Percentiles rank a stretch among this genome's conserved stretches.
phyloP scores from a whole-genome alignment of 179 eudicot genomes.

The Spinacia oleracea region DNA sequence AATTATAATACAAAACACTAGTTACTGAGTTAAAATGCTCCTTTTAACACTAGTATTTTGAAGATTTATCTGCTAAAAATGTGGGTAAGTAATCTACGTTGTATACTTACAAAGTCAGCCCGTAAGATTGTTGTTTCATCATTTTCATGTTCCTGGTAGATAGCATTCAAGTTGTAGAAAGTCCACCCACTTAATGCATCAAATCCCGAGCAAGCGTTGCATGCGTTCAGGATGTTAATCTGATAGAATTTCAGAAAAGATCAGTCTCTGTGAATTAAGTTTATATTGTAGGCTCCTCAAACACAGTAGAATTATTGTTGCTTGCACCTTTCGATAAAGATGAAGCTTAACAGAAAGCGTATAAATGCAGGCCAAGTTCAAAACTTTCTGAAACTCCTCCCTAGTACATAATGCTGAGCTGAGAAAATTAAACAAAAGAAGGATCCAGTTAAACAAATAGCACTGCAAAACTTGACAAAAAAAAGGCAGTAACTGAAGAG shows the following conservation, averaged over 20 bases:
- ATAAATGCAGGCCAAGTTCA: slow-evolving; percentile 55
- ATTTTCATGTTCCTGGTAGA: slow-evolving; percentile 55
- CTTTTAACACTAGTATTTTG: too few relatives aligned
- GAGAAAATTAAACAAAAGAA: slow-evolving; percentile 21
- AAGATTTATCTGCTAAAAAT: neutral
- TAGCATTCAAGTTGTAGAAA: slow-evolving; percentile 60
- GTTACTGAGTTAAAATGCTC: too few relatives aligned
- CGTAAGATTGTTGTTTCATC: slow-evolving; percentile 48
- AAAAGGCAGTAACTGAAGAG: neutral
- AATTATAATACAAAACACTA: too few relatives aligned
- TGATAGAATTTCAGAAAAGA: slow-evolving; percentile 20
- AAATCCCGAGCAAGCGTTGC: slow-evolving; percentile 64
- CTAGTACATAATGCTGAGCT: slow-evolving; percentile 70
- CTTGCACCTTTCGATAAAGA: slow-evolving; percentile 59
- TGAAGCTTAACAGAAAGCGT: slow-evolving; percentile 65
- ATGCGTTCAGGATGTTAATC: slow-evolving; percentile 59
- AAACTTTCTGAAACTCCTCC: slow-evolving; percentile 67
- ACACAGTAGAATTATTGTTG: neutral
- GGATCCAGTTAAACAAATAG: slow-evolving; percentile 26
- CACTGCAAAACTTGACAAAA: neutral
- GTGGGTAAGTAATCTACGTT: neutral
- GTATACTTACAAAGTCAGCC: slow-evolving; percentile 61
- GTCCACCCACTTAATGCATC: slow-evolving; percentile 57
- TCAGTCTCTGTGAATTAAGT: neutral
- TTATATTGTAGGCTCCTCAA: too few relatives aligned